Percentiles rank a stretch among this genome's conserved stretches.
These are phyloP conservation scores for Ceratobasidium papillatum DNA, from an alignment of 1,284 basidiomycete genomes.

Conservation along the genomic window DNA sequence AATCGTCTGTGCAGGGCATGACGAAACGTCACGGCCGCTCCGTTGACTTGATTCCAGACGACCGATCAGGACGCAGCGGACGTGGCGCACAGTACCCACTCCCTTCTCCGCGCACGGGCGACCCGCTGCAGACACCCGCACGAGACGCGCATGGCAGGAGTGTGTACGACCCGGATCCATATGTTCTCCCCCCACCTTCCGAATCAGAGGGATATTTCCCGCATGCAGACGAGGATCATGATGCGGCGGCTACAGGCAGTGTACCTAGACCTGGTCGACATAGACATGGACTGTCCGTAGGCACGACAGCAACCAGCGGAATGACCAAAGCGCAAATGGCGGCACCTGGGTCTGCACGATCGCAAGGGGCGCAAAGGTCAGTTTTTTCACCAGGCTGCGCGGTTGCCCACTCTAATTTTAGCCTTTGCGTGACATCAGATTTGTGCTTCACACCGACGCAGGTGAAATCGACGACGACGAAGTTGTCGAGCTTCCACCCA, in stretches of 20 bases:
- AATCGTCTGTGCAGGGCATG: conserved; percentile 5
- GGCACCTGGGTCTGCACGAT: conserved; percentile 49
- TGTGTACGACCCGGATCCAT: conserved; percentile 49
- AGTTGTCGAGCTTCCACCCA: conserved; percentile 76
- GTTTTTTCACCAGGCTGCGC: conserved; percentile 50
- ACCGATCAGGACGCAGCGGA: conserved; percentile 24
- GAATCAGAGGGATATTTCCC: conserved; percentile 43
- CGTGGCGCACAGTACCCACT: conserved; percentile 11
- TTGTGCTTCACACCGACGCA: conserved; percentile 75
- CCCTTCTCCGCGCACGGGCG: conserved; percentile 33
- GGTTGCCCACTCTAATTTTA: not conserved
- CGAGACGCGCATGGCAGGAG: conserved; percentile 41
- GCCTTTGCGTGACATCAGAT: conserved; percentile 50
- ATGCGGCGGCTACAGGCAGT: not conserved
- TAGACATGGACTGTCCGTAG: conserved; percentile 52
- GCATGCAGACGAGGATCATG: not conserved
- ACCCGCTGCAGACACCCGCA: conserved; percentile 39
- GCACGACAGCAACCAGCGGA: conserved; percentile 60
- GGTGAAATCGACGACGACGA: conserved; percentile 67
- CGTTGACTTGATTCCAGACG: conserved; percentile 25
- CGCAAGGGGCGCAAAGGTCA: conserved; percentile 57
- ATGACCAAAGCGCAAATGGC: conserved; percentile 35
- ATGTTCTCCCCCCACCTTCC: conserved; percentile 46
- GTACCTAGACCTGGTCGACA: conserved; percentile 14
- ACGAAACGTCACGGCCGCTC: conserved; percentile 39